Percentiles rank a stretch among this genome's conserved stretches.
These are phyloP conservation scores for Alternaria arborescens DNA, from an alignment of 2,329 filamentous ascomycete species.

Conservation along the genomic window DNA sequence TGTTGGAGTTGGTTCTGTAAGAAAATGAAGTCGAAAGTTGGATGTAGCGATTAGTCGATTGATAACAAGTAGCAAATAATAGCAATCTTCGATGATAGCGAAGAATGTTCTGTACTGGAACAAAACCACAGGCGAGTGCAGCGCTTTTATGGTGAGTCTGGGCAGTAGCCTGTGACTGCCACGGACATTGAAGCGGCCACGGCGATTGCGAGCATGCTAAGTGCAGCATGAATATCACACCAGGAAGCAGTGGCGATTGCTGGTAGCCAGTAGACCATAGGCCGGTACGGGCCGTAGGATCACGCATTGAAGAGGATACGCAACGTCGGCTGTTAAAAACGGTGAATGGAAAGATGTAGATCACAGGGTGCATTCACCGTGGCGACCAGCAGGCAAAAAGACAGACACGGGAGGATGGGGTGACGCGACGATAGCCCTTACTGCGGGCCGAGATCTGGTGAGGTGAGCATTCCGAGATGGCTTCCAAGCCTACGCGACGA, in stretches of 20 bases:
- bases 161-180: conserved; percentile 8
- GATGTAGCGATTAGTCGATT: background rate
- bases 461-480: conserved; percentile 1
- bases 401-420: conserved; percentile 4
- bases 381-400: conserved; percentile 10
- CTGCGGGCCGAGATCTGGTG: conserved; percentile 12
- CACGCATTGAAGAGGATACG: conserved; percentile 5
- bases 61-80: background rate
- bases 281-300: background rate
- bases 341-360: conserved; percentile 6
- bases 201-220: conserved; percentile 15
- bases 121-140: background rate
- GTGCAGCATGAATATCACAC: conserved; percentile 13
- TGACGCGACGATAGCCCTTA: conserved; percentile 20
- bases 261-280: conserved; percentile 3
- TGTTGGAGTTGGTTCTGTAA: background rate
- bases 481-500: conserved; percentile 6
- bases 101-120: background rate
- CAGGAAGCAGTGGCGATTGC: conserved; percentile 16
- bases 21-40: background rate
- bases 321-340: conserved; percentile 10
- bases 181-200: conserved; percentile 11
- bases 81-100: background rate
- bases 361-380: conserved; percentile 3
- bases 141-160: conserved; percentile 14